Conservation (phyloP, 208 protist species). For the Angomonas deanei region DNA sequence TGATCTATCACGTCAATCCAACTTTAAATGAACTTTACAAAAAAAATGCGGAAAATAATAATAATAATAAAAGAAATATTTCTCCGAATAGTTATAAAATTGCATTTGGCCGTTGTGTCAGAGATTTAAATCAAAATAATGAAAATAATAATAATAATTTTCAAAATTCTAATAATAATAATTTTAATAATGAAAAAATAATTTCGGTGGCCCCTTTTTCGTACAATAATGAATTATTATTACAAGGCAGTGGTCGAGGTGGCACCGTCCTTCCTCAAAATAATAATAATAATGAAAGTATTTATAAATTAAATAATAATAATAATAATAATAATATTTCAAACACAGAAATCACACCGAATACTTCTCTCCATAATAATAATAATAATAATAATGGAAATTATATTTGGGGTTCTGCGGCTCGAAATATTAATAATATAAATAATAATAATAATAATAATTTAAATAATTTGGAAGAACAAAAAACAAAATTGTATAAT, state of each 20-base stretch:
- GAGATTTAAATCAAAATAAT: not conserved
- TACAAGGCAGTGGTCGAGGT: not conserved
- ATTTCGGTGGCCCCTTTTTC: not conserved
- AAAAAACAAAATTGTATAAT: too few relatives aligned
- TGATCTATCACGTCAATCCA: not conserved
- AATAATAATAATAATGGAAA: constrained; percentile 3
- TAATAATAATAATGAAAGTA: not conserved
- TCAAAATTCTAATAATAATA: not conserved
- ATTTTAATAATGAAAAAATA: not conserved
- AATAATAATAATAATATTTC: constrained; percentile 5
- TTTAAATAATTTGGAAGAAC: constrained; percentile 1
- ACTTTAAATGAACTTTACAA: constrained; percentile 2
- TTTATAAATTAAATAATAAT: constrained; percentile 7
- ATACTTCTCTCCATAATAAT: not conserved
- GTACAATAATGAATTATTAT: not conserved
- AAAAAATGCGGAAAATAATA: constrained; percentile 11
- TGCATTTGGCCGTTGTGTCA: not conserved
- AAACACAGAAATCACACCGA: not conserved
- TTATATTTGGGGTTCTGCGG: not conserved
- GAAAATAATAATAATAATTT: not conserved
- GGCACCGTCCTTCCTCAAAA: not conserved
- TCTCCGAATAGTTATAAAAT: not conserved
- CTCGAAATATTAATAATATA: not conserved
- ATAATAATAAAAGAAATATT: constrained; percentile 1
- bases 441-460: constrained; percentile 9